Evolutionary conservation across 768 basidiomycete genomes (phyloP), one percentile per base, ranked within the genome.

Genomic region (Serendipita indica): DNA sequence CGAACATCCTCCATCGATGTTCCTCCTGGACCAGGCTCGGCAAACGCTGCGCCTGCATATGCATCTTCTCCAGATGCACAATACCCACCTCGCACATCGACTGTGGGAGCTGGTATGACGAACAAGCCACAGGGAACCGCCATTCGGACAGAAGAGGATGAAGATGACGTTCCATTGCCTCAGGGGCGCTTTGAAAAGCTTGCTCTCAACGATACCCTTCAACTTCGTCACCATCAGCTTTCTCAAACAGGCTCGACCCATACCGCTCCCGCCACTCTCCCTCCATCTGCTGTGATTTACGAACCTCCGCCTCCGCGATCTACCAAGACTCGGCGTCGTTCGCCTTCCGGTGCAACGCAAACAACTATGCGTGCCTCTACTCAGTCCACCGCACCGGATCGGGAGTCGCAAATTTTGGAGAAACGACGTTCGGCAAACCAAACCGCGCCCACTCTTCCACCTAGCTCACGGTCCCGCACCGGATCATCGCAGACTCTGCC

Each of bases 291-390:
- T 5, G 34, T 39, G n/a, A 37, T 57, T 14, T 39, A 57, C 35
- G 33, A 18, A 3, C 33, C 49, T 27, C 25, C 33, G 1, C 45
- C 58, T 5, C 35, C 39, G n/a, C 57, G 33, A n/a, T 57, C 57
- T 28, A 27, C 58, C 6, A n/a, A 27, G 18, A 16, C 25, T 32
- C 39, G 12, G 7, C 32, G 27, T 32, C 13, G 30, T 5, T 30
- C 58, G 3, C 35, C 1, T 41, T 39, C 14, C 12, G 52, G 69
- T n/a, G 49, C n/a, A 27, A 54, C 49, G 10, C 49, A 20, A 20
- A 30, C 49, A 4, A 10, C 30, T 12, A 4, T 28, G n/a, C 22
- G 22, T 22, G n/a, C 20, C 49, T 54, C 49, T 20, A 27, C 10
- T 30, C 49, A 20, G 7, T 12, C 16, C 32, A n/a, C 49, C 7